These are phyloP conservation scores for Cladosporium colombiae DNA, from an alignment of 2,329 filamentous ascomycete genomes.

Conservation along the genomic window DNA sequence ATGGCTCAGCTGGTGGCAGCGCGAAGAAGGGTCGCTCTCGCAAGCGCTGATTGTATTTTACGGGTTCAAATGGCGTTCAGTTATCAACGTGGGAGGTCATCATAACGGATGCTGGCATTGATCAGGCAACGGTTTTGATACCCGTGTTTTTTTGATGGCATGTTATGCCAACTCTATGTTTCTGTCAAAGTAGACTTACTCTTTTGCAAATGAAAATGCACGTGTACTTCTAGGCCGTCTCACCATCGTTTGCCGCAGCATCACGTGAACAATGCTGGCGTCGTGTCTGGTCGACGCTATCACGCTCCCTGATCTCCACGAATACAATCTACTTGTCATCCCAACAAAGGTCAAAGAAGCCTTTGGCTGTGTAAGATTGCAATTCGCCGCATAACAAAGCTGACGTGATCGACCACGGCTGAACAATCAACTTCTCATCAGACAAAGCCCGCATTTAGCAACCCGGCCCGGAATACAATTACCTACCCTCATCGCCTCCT, in stretches of 20 bases:
- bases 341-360: slow-evolving; percentile 8
- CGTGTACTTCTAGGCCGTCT: slow-evolving; percentile 6
- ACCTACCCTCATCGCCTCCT: background rate
- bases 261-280: background rate
- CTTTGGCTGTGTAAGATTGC: background rate
- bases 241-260: background rate
- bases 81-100: background rate
- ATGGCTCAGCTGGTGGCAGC: slow-evolving; percentile 55
- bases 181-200: slow-evolving; percentile 10
- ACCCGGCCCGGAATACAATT: slow-evolving; percentile 10
- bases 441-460: slow-evolving; percentile 16
- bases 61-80: slow-evolving; percentile 6
- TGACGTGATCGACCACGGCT: background rate
- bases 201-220: slow-evolving; percentile 9
- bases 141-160: slow-evolving; percentile 3
- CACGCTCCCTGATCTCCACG: background rate
- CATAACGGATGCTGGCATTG: background rate
- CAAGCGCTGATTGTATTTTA: slow-evolving; percentile 15
- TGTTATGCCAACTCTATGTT: background rate
- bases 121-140: background rate
- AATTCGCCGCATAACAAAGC: background rate
- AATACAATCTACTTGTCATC: slow-evolving; percentile 11
- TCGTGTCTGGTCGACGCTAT: background rate
- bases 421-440: background rate
- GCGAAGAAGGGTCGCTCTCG: slow-evolving; percentile 43